A percentile compares a stretch with the other conserved stretches of the same genome.
These are phyloP conservation scores for Gynandropsis gynandra DNA, from an alignment of 345 rosid species.

Conservation along the genomic window DNA sequence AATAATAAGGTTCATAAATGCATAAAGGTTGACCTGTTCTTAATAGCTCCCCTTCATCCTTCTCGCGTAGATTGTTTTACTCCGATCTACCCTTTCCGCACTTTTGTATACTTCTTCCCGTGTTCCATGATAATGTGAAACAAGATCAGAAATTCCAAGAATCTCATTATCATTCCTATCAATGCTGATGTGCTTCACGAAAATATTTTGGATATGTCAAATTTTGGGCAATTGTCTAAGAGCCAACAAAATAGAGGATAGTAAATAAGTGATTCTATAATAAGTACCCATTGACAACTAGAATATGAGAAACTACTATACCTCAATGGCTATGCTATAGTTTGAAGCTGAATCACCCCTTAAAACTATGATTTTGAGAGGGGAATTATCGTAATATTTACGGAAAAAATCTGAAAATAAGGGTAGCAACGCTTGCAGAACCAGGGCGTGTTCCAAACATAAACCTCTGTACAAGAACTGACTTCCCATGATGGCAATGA, in stretches of 20 bases:
- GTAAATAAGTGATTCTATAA: constrained; percentile 18
- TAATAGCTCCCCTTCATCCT: constrained; percentile 89
- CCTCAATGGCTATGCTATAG: constrained; percentile 84
- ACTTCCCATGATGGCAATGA: constrained; percentile 73
- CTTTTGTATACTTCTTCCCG: constrained; percentile 92
- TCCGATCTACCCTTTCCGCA: constrained; percentile 73
- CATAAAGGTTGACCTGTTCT: constrained; percentile 87
- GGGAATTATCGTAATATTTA: constrained; percentile 31
- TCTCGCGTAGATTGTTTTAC: constrained; percentile 80
- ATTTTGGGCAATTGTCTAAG: constrained; percentile 62
- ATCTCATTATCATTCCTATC: constrained; percentile 41
- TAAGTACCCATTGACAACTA: constrained; percentile 11
- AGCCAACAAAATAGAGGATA: constrained; percentile 13
- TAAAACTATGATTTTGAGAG: constrained; percentile 57
- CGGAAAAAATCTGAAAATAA: constrained; percentile 34
- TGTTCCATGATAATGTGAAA: constrained; percentile 69
- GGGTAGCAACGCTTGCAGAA: constrained; percentile 64
- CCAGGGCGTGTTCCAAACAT: constrained; percentile 91
- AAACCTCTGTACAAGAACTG: constrained; percentile 78
- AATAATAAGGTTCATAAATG: constrained; percentile 89
- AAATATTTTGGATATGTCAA: constrained; percentile 67
- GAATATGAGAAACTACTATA: constrained; percentile 30
- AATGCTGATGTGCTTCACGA: too few relatives aligned
- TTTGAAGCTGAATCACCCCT: constrained; percentile 52
- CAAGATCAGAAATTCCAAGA: constrained; percentile 61